phyloP scores from a whole-genome alignment of 208 protist species.

The Leishmania guyanensis region DNA sequence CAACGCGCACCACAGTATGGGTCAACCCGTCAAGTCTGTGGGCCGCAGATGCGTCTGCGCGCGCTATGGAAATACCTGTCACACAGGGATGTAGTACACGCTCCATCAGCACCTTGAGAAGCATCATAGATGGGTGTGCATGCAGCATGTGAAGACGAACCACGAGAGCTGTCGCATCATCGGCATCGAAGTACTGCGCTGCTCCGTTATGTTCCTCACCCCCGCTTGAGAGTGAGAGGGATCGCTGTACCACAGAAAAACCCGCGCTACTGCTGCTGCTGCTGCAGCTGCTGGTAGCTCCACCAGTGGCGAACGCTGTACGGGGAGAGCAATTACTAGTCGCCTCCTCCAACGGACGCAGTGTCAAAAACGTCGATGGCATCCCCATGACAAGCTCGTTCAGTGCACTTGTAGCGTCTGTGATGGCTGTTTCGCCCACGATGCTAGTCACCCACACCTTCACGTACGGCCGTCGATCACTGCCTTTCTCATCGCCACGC shows the following conservation, averaged over 20 bases:
- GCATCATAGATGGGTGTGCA: conserved; percentile 9
- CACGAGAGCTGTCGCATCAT: conserved; percentile 8
- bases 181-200: not conserved
- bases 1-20: conserved; percentile 5
- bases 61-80: not conserved
- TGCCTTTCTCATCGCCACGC: not conserved
- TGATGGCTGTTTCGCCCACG: conserved; percentile 5
- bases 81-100: conserved; percentile 6
- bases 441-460: conserved; percentile 1
- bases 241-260: conserved; percentile 13
- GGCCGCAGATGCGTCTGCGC: not conserved
- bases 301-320: not conserved
- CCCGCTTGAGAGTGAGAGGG: not conserved
- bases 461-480: not conserved
- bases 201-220: not conserved
- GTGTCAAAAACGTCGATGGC: conserved; percentile 4
- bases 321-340: not conserved
- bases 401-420: not conserved
- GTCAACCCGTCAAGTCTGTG: not conserved
- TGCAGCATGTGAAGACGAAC: conserved; percentile 17
- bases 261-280: not conserved
- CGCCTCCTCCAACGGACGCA: not conserved
- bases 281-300: not conserved
- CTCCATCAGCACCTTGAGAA: conserved; percentile 1
- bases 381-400: not conserved